Conservation (phyloP, 768 basidiomycete genomes). For the Calocybe cyanea region DNA sequence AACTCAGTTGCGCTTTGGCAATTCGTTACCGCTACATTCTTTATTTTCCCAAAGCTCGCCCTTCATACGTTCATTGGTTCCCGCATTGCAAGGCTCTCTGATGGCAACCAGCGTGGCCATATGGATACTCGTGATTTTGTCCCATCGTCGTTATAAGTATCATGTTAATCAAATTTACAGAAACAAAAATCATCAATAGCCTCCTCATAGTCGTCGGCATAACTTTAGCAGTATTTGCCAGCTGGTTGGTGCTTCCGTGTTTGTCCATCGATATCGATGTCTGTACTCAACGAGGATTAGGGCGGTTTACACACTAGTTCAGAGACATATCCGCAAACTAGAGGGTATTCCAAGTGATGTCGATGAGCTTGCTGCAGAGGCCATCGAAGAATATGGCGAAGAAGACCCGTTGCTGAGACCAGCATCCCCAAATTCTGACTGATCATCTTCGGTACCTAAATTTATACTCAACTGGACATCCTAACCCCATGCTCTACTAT, state of each 20-base stretch:
- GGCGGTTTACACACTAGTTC: conserved; percentile 62
- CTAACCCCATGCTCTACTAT: too few species aligned
- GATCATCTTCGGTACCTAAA: too few species aligned
- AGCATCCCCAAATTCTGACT: conserved; percentile 1
- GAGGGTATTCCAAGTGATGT: conserved; percentile 44
- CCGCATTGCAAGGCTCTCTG: conserved; percentile 67
- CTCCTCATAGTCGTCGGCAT: conserved; percentile 59
- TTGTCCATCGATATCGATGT: neutral
- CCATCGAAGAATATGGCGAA: conserved; percentile 57
- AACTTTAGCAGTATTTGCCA: conserved; percentile 51
- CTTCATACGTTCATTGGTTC: conserved; percentile 79
- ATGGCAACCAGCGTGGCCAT: conserved; percentile 64
- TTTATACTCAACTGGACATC: too few species aligned
- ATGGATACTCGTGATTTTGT: conserved; percentile 69
- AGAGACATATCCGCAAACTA: conserved; percentile 54
- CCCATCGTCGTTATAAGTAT: neutral
- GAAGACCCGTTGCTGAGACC: conserved; percentile 52
- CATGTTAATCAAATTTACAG: conserved; percentile 25
- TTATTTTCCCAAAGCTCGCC: conserved; percentile 66
- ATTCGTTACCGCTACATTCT: conserved; percentile 70
- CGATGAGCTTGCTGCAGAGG: conserved; percentile 55
- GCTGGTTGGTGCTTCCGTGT: conserved; percentile 49
- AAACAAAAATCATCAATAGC: conserved; percentile 63
- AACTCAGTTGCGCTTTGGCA: conserved; percentile 70
- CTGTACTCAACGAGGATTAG: conserved; percentile 24